A percentile compares a stretch with the other conserved stretches of the same genome.
These are phyloP conservation scores for Botrytis sinoallii DNA, from an alignment of 2,329 filamentous ascomycete species.

Conservation along the genomic window DNA sequence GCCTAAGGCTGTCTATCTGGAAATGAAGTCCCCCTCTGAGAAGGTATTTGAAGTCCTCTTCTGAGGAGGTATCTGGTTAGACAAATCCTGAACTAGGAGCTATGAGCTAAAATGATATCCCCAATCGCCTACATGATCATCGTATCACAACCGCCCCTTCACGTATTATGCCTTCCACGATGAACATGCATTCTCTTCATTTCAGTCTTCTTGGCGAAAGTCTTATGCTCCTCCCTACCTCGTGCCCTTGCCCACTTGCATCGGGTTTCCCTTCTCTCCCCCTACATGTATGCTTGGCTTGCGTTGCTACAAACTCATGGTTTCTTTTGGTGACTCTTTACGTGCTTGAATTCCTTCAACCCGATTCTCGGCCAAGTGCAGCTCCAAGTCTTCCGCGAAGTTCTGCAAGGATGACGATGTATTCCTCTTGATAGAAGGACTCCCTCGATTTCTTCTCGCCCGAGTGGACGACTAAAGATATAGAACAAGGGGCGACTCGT, in stretches of 20 bases:
- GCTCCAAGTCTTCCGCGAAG: slow-evolving; percentile 13
- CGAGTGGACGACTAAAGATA: slow-evolving; percentile 19
- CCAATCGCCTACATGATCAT: background rate
- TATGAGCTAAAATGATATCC: slow-evolving; percentile 19
- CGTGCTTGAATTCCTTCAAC: background rate
- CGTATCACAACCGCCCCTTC: background rate
- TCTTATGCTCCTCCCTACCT: background rate
- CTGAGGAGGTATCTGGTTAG: slow-evolving; percentile 13
- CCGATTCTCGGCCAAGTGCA: slow-evolving; percentile 12
- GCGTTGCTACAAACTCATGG: background rate
- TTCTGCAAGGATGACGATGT: slow-evolving; percentile 13
- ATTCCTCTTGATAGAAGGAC: slow-evolving; percentile 18
- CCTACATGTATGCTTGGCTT: background rate
- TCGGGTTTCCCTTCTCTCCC: background rate
- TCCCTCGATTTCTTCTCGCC: background rate
- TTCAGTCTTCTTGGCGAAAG: background rate
- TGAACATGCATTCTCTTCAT: background rate
- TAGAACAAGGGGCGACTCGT: background rate
- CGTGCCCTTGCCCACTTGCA: background rate
- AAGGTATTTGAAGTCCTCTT: slow-evolving; percentile 16
- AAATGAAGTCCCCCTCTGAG: slow-evolving; percentile 12
- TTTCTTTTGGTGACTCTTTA: background rate
- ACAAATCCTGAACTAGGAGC: slow-evolving; percentile 11
- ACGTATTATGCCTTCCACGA: background rate
- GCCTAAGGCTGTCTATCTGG: slow-evolving; percentile 11